Base-by-base conservation (phyloP, 768 basidiomycete species). In the Aureoboletus auriporus region DNA sequence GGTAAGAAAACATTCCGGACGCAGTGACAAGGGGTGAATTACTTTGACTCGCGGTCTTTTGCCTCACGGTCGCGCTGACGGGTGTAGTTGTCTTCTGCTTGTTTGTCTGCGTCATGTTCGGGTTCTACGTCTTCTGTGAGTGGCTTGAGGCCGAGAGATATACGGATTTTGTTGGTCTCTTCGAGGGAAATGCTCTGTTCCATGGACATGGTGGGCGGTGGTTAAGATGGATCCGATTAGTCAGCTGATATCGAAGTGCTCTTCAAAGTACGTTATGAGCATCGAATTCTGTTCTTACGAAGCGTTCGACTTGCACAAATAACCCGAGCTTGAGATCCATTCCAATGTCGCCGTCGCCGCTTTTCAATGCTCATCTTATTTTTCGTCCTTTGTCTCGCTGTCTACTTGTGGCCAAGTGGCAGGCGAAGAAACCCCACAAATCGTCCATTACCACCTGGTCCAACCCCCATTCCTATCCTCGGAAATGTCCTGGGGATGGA, bases 151-250 rank as follows among this genome's bases (percentile, higher is more conserved):
- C 96, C 96, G 34, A 96, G 78, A 5, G 86, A 87, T 50, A 95
- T 82, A 71, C 96, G 91, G 67, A 96, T 89, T 71, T 89, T 93
- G 77, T 94, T 94, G 33, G 93, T 94, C 75, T 94, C 92, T 62
- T 93, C 92, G 63, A 95, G 79, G 62, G 87, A 89, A 64, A 95
- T 87, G 56, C 88, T 85, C 68, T 89, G 82, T 73, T 91, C 86
- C 86, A 89, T 83, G 14, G 84, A 77, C 75, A 78, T 80, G 50
- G 53, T 69, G 62, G 49, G 12, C 35, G 35, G 42, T 42, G 16
- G 31, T 11, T 11, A n/a, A 9, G 27, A 12, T 17, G 37, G 13
- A 1, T 17, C 2, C 0, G 46, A 44, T 61, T 55, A 53, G 57
- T 56, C 53, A 58, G 43, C 52, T 1, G 12, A 38, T 49, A 42